Evolutionary conservation across 2,329 filamentous ascomycete genomes (phyloP), one percentile per base, ranked within the genome.

Genomic region (Thelonectria olida): DNA sequence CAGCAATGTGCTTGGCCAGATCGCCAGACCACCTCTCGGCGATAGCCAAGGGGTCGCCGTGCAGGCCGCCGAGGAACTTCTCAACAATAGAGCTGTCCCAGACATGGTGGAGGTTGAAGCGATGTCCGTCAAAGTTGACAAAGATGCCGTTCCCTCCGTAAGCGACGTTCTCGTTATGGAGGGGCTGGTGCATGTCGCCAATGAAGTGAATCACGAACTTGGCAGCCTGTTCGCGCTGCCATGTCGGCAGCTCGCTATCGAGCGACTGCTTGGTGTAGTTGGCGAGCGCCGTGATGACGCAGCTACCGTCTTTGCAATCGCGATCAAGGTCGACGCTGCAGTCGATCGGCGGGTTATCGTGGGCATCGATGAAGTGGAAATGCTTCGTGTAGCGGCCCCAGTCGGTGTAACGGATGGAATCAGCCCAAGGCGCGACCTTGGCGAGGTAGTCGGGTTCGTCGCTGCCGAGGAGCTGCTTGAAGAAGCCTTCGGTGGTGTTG

Each of bases 81-180:
- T 91, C 88, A 1, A 87, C 83, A 63, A 92, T 92, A 66, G 84
- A 85, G 54, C 84, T 87, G 72, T 93, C 91, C 90, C 90, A 93
- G 15, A 92, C 85, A 59, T 89, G 84, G 71, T 93, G 91, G 41
- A 93, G 81, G 72, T 93, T 93, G 56, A 85, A 82, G 25, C 80
- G 75, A 27, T 76, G 74, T 3, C 82, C 83, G 23, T 87, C 80
- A 77, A 88, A 93, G 15, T 77, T 79, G 1, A 93, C 90, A 13
- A 81, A 74, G 67, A 93, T 90, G 10, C 84, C 83, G 67, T 93
- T 93, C 1, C 90, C 90, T 54, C 91, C 91, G 20, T 82, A 78
- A 2, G 82, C 81, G 7, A 89, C 84, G 56, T 89, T 82, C 75
- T 91, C 88, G 54, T 85, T 85, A 74, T 91, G 88, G 58, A 91